phyloP scores from a whole-genome alignment of 352 stramenopile species.

The Pythium oligandrum region DNA sequence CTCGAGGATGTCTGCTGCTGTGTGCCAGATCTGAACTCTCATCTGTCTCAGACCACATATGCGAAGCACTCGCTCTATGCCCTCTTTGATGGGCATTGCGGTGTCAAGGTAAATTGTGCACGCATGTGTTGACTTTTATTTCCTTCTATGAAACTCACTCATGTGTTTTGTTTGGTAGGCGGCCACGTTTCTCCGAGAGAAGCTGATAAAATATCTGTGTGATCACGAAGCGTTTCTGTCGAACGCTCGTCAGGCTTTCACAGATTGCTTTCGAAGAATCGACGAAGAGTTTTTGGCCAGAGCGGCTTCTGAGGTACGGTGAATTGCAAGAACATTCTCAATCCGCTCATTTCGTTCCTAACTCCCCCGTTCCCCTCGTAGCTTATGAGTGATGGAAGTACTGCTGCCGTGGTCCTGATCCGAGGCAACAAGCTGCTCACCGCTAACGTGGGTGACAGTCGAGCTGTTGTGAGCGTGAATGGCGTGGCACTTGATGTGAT shows the following conservation, averaged over 20 bases:
- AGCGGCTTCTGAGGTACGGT: constrained; percentile 46
- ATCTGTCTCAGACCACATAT: constrained; percentile 32
- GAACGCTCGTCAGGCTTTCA: constrained; percentile 59
- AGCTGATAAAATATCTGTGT: constrained; percentile 61
- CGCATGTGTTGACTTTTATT: not conserved
- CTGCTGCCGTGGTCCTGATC: constrained; percentile 74
- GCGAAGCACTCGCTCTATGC: constrained; percentile 71
- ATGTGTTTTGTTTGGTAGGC: constrained; percentile 27
- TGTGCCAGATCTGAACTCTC: constrained; percentile 63
- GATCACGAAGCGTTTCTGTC: constrained; percentile 59
- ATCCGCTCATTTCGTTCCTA: not conserved
- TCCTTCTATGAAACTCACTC: not conserved
- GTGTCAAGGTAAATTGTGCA: constrained; percentile 47
- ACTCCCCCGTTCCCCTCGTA: constrained; percentile 8
- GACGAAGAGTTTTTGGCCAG: constrained; percentile 74
- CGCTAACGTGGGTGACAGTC: constrained; percentile 86
- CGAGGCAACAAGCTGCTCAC: constrained; percentile 77
- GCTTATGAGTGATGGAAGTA: constrained; percentile 70
- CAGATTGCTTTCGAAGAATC: constrained; percentile 70
- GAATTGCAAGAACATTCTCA: not conserved
- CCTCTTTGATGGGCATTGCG: constrained; percentile 82
- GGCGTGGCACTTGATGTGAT: constrained; percentile 84
- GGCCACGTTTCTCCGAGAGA: constrained; percentile 71
- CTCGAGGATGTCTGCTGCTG: constrained; percentile 85
- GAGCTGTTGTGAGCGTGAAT: constrained; percentile 76